Conservation (phyloP, 805 yeast genomes). For the Torulaspora delbrueckii region DNA sequence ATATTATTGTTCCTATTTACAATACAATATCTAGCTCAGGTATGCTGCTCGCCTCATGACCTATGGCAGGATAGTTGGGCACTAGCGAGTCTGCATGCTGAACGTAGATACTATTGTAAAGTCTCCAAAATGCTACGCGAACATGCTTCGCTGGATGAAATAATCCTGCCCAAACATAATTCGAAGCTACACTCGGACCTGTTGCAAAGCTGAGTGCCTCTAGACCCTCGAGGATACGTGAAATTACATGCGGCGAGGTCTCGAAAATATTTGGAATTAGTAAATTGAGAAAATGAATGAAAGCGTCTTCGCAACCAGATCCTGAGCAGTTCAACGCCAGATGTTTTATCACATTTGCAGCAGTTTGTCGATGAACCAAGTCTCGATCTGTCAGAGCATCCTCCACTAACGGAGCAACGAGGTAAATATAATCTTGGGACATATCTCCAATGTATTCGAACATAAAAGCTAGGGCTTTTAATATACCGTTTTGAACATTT, state of each 20-base stretch:
- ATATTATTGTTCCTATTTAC: slow-evolving; percentile 3
- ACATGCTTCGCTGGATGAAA: slow-evolving; percentile 93
- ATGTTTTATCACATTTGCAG: slow-evolving; percentile 79
- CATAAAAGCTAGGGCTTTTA: slow-evolving; percentile 84
- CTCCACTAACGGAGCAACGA: slow-evolving; percentile 72
- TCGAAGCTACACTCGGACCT: slow-evolving; percentile 70
- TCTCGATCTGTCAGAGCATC: slow-evolving; percentile 90
- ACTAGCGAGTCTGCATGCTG: slow-evolving; percentile 71
- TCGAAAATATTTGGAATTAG: slow-evolving; percentile 87
- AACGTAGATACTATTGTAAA: slow-evolving; percentile 72
- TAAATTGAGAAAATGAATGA: slow-evolving; percentile 75
- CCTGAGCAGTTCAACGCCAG: slow-evolving; percentile 78
- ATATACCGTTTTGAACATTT: slow-evolving; percentile 91
- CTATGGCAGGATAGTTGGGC: slow-evolving; percentile 72
- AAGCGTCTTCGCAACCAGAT: slow-evolving; percentile 70
- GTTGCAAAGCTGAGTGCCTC: slow-evolving; percentile 65
- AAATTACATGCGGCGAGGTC: slow-evolving; percentile 92
- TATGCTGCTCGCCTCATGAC: slow-evolving; percentile 31
- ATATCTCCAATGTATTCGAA: slow-evolving; percentile 85
- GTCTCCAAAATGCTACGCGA: slow-evolving; percentile 76
- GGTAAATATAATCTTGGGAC: slow-evolving; percentile 76
- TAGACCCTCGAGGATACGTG: slow-evolving; percentile 72
- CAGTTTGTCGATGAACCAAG: slow-evolving; percentile 91
- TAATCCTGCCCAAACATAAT: slow-evolving; percentile 80
- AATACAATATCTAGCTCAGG: slow-evolving; percentile 47